Base-by-base conservation (phyloP, 805 yeast species). In the Yarrowia sp. region DNA sequence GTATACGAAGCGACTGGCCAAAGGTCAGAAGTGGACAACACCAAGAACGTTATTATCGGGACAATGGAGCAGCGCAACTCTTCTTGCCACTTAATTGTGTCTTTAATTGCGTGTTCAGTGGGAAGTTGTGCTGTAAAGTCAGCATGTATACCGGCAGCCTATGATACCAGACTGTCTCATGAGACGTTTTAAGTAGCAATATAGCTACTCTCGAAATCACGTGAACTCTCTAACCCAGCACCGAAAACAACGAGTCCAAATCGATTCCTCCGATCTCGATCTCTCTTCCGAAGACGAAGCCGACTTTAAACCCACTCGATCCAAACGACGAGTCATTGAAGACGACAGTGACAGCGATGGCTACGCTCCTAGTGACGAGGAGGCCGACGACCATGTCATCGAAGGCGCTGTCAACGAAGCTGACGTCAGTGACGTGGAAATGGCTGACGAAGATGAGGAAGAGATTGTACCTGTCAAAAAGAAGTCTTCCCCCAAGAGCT, bases 371-470 rank as follows among this genome's bases (percentile, higher is more conserved):
- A 38, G 46, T 15, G 66, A 61, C 1, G 53, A 44, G 38, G 66
- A 61, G n/a, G 66, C 53, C 2, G 53, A 20, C 17, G 66, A 46
- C n/a, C 66, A 46, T 24, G 66, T 46, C 24, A 61, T 46, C 24
- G 66, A 61, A n/a, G 55, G 55, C 0, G 66, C 53, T 5, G 66
- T 46, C 39, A 36, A 47, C 24, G 66, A 61, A 15, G 66, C 53
- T 3, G 66, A 61, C 6, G 55, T 61, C 46, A 61, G 53, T 38
- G 66, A 61, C 17, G 66, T 61, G 6, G 55, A 61, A 6, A 61
- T 46, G 55, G 55, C 34, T 14, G 66, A 61, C 19, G 55, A 36
- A 5, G 66, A 46, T n/a, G 55, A 61, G 2, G 55, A 61, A 14
- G 64, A 42, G n/a, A 34, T 52, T 19, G 58, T 36, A 13, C 17